Conservation (phyloP, 2,329 filamentous ascomycete genomes). For the Penicillium fuscoglaucum region DNA sequence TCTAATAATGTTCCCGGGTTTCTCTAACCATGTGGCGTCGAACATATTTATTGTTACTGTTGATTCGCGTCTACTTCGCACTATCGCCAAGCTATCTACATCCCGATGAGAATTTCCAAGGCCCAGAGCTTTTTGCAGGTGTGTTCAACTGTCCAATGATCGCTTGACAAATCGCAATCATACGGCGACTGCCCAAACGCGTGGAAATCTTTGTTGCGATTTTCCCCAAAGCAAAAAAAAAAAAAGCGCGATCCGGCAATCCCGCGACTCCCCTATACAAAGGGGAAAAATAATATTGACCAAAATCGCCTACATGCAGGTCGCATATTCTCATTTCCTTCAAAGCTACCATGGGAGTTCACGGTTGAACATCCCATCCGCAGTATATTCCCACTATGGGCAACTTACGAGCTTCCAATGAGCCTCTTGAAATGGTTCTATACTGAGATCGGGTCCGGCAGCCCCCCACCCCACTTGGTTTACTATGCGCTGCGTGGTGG, state of each 20-base stretch:
- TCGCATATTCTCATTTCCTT: conserved; percentile 88
- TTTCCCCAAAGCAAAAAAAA: neutral
- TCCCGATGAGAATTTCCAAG: conserved; percentile 98
- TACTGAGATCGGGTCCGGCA: conserved; percentile 76
- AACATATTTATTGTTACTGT: conserved; percentile 77
- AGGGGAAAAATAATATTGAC: conserved; percentile 6
- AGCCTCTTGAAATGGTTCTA: conserved; percentile 88
- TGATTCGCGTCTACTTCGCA: conserved; percentile 90
- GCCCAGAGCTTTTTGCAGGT: conserved; percentile 96
- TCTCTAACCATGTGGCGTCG: conserved; percentile 76
- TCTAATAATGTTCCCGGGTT: conserved; percentile 22
- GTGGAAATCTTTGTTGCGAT: neutral
- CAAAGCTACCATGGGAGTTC: conserved; percentile 93
- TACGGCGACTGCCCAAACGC: neutral
- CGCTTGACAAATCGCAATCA: neutral
- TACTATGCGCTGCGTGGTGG: conserved; percentile 86
- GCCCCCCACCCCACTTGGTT: conserved; percentile 73
- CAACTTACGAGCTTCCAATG: conserved; percentile 92
- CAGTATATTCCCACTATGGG: conserved; percentile 95
- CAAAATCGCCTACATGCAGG: conserved; percentile 55
- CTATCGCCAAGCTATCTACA: conserved; percentile 94
- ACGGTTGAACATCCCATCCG: conserved; percentile 84
- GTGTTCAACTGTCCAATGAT: conserved; percentile 40
- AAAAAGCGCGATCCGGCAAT: conserved; percentile 3
- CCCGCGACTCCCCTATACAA: conserved; percentile 7